phyloP scores from a whole-genome alignment of 2,329 filamentous ascomycete genomes.

The Fusarium circinatum region DNA sequence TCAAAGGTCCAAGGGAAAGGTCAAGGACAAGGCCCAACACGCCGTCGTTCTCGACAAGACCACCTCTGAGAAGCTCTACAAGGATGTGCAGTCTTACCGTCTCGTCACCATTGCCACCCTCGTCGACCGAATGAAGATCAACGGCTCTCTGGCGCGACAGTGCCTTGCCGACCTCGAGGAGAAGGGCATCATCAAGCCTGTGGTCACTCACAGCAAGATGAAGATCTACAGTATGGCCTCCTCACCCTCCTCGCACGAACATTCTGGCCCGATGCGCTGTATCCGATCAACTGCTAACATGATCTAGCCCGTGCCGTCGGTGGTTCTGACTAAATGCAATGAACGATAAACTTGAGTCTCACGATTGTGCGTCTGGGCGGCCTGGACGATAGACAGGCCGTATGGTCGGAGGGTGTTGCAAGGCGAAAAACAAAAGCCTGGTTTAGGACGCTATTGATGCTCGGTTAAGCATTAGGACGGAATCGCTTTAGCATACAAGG shows the following conservation, averaged over 20 bases:
- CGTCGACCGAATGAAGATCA: conserved; percentile 99
- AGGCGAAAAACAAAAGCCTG: conserved; percentile 48
- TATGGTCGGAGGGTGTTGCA: conserved; percentile 49
- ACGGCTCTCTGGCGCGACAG: conserved; percentile 93
- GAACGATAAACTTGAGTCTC: conserved; percentile 49
- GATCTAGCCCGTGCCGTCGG: conserved; percentile 68
- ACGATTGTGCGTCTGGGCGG: conserved; percentile 53
- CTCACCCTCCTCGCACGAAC: conserved; percentile 11
- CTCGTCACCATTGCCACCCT: conserved; percentile 98
- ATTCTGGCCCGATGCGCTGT: not conserved
- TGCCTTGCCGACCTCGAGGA: conserved; percentile 94
- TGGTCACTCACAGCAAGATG: conserved; percentile 96
- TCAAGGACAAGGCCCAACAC: conserved; percentile 99
- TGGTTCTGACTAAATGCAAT: conserved; percentile 55
- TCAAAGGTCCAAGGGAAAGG: conserved; percentile 65
- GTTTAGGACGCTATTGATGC: conserved; percentile 54
- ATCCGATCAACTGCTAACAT: conserved; percentile 44
- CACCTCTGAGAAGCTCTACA: conserved; percentile 98
- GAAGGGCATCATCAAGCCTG: conserved; percentile 98
- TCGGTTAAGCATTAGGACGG: conserved; percentile 54
- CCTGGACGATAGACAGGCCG: conserved; percentile 50
- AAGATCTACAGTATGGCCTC: conserved; percentile 87
- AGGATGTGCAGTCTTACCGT: conserved; percentile 99
- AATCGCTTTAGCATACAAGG: conserved; percentile 52
- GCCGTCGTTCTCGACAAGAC: conserved; percentile 98